phyloP scores from a whole-genome alignment of 768 basidiomycete genomes.

The Xerocomellus amylosporus region DNA sequence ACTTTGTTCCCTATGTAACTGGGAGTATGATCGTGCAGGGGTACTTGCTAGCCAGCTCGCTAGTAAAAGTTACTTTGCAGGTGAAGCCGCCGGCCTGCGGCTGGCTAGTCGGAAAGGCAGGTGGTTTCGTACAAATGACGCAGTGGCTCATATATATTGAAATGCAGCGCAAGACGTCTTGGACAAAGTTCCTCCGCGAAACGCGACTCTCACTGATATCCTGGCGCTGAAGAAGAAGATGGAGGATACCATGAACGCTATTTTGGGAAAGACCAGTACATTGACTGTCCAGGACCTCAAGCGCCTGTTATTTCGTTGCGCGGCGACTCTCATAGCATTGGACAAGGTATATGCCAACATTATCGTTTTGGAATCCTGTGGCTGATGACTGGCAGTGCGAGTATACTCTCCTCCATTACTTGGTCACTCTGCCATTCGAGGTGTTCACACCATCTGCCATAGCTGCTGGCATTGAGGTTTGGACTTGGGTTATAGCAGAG shows the following conservation, averaged over 20 bases:
- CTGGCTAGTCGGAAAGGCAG: constrained; percentile 64
- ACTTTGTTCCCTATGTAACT: constrained; percentile 50
- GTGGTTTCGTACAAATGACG: constrained; percentile 10
- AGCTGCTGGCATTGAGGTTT: constrained; percentile 85
- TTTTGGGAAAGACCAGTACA: constrained; percentile 67
- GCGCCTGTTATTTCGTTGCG: constrained; percentile 82
- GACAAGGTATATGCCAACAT: constrained; percentile 45
- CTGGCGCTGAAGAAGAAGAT: constrained; percentile 66
- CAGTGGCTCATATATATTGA: background rate
- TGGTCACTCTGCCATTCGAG: constrained; percentile 86
- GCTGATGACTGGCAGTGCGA: constrained; percentile 59
- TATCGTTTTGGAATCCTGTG: background rate
- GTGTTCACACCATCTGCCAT: constrained; percentile 85
- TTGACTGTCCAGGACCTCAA: constrained; percentile 81
- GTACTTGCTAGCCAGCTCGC: constrained; percentile 81
- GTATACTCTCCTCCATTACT: constrained; percentile 77
- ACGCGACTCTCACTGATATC: constrained; percentile 60
- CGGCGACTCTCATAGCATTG: constrained; percentile 71
- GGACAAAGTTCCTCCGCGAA: constrained; percentile 58
- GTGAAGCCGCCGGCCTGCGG: constrained; percentile 80
- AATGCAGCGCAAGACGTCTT: constrained; percentile 53
- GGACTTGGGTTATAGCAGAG: constrained; percentile 95
- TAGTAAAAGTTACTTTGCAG: constrained; percentile 85
- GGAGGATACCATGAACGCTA: constrained; percentile 60
- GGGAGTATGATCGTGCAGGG: constrained; percentile 81